Conservation (phyloP, 2,329 filamentous ascomycete genomes). For the Elsinoe perseae region DNA sequence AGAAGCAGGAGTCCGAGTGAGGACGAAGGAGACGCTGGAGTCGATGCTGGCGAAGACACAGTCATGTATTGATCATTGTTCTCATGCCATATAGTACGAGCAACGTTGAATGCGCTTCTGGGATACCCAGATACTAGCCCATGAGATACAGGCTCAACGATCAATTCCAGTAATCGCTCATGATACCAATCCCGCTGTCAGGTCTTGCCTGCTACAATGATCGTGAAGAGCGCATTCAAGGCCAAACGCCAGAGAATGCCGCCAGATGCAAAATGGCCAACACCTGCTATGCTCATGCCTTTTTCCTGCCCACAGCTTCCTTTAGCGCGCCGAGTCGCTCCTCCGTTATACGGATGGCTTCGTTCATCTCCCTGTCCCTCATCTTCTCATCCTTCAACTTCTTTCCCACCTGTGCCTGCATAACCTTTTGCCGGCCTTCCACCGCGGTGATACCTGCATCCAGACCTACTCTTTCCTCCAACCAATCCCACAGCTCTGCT, state of each 20-base stretch:
- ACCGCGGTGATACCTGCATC: conserved; percentile 40
- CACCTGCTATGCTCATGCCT: conserved; percentile 21
- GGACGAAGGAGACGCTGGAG: conserved; percentile 7
- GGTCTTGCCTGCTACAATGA: conserved; percentile 2
- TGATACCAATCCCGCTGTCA: conserved; percentile 3
- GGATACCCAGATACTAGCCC: too few species aligned
- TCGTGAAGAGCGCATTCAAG: background rate
- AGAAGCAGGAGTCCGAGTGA: background rate
- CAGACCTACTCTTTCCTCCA: conserved; percentile 76
- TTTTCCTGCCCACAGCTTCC: conserved; percentile 58
- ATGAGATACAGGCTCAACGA: too few species aligned
- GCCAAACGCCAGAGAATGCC: conserved; percentile 1
- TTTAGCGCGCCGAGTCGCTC: conserved; percentile 73
- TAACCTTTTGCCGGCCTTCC: conserved; percentile 6
- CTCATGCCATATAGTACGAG: background rate
- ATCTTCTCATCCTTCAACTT: conserved; percentile 30
- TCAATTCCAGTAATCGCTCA: background rate
- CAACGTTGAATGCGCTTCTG: too few species aligned
- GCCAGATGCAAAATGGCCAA: background rate
- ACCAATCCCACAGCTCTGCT: conserved; percentile 84
- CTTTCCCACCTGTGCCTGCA: conserved; percentile 19
- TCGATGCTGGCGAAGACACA: conserved; percentile 12
- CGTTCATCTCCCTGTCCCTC: conserved; percentile 61
- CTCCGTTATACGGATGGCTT: conserved; percentile 79
- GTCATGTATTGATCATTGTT: conserved; percentile 11